phyloP scores from a whole-genome alignment of 345 rosid genomes.

The Anacardium occidentale region DNA sequence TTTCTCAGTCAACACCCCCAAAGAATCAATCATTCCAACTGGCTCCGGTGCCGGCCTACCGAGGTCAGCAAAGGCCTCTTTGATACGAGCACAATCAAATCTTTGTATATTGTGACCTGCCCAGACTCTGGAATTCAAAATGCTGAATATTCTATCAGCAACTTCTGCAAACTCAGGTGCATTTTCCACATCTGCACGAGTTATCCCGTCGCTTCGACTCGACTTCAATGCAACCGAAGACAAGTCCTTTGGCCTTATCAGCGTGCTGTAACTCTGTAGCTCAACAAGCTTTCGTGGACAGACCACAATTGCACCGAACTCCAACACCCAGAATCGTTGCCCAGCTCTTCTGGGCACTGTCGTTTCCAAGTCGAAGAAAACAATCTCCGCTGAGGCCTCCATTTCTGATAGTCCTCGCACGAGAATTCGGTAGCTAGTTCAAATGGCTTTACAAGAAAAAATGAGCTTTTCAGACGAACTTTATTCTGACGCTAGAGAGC shows the following conservation, averaged over 20 bases:
- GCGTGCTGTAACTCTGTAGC: conserved; percentile 64
- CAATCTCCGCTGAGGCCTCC: conserved; percentile 46
- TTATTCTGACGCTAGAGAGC: too few species aligned
- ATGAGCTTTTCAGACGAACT: too few species aligned
- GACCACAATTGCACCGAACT: conserved; percentile 82
- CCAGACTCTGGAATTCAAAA: conserved; percentile 82
- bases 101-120: conserved; percentile 91
- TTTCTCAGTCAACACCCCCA: conserved; percentile 59
- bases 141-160: conserved; percentile 56
- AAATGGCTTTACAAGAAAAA: too few species aligned
- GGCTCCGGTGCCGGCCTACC: conserved; percentile 63
- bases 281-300: conserved; percentile 69
- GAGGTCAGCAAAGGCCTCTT: conserved; percentile 72
- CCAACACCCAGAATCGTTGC: conserved; percentile 63
- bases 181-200: conserved; percentile 50
- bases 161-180: conserved; percentile 73
- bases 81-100: conserved; percentile 77
- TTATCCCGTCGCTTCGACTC: conserved; percentile 64
- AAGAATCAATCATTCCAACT: conserved; percentile 74
- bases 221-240: conserved; percentile 55
- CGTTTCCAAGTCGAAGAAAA: conserved; percentile 86
- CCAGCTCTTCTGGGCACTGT: conserved; percentile 63
- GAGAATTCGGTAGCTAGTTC: too few species aligned
- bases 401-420: conserved; percentile 12
- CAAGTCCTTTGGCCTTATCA: conserved; percentile 67